Conservation (phyloP, 805 yeast species). For the Teunomyces pallodes region DNA sequence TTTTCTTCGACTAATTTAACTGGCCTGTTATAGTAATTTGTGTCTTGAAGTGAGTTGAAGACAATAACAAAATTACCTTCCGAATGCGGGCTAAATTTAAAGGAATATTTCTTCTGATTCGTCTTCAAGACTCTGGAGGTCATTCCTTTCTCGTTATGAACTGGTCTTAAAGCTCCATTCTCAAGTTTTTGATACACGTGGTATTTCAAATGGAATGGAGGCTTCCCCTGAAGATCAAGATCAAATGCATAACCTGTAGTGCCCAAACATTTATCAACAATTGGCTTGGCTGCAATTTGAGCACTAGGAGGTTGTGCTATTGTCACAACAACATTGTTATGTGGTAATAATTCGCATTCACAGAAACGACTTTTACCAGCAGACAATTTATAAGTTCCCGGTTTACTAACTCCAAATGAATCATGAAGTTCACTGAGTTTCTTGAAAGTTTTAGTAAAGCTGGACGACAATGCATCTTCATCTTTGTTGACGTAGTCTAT, state of each 20-base stretch:
- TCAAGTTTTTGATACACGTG: slow-evolving; percentile 50
- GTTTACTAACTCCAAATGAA: slow-evolving; percentile 42
- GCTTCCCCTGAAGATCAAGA: slow-evolving; percentile 65
- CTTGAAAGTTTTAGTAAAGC: slow-evolving; percentile 22
- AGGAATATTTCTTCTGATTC: slow-evolving; percentile 21
- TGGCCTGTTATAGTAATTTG: slow-evolving; percentile 50
- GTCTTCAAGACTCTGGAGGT: slow-evolving; percentile 29
- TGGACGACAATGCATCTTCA: slow-evolving; percentile 1
- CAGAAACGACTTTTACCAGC: slow-evolving; percentile 62
- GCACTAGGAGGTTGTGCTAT: slow-evolving; percentile 41
- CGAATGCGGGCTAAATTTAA: slow-evolving; percentile 69
- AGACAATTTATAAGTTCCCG: slow-evolving; percentile 66
- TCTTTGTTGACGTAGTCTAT: slow-evolving; percentile 4
- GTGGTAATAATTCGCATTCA: slow-evolving; percentile 56
- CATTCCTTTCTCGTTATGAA: slow-evolving; percentile 30
- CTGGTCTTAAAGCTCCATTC: slow-evolving; percentile 30
- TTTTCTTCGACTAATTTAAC: slow-evolving; percentile 31
- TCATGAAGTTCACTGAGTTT: slow-evolving; percentile 21
- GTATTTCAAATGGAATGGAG: slow-evolving; percentile 74
- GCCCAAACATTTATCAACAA: slow-evolving; percentile 88
- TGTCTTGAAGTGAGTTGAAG: slow-evolving; percentile 62
- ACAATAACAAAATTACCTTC: slow-evolving; percentile 82
- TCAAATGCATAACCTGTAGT: slow-evolving; percentile 76
- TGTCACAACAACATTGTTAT: slow-evolving; percentile 25
- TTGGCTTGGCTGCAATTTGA: slow-evolving; percentile 50